Evolutionary conservation across 352 stramenopile genomes (phyloP).

Genomic region (Peronospora tabacina): DNA sequence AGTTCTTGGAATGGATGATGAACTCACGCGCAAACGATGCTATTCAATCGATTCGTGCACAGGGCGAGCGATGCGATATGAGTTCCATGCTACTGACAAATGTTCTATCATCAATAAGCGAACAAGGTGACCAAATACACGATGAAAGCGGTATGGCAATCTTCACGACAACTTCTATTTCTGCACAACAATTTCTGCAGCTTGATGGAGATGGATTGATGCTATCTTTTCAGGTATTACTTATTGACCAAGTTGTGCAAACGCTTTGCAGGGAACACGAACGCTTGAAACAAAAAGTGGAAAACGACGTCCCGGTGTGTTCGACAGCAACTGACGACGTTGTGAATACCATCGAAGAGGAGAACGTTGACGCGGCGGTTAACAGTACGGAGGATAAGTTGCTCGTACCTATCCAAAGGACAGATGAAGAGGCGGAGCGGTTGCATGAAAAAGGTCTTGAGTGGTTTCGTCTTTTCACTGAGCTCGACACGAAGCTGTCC

Average conservation of each 20-base stretch:
- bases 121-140: conserved; percentile 23
- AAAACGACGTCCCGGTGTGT: conserved; percentile 12
- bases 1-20: conserved; percentile 80
- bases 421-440: conserved; percentile 34
- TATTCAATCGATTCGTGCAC: conserved; percentile 52
- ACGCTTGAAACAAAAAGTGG: conserved; percentile 21
- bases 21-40: conserved; percentile 60
- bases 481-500: conserved; percentile 73
- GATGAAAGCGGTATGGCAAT: neutral
- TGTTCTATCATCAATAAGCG: conserved; percentile 37
- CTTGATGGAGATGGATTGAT: conserved; percentile 60
- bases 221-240: conserved; percentile 72
- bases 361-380: neutral
- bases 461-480: conserved; percentile 73
- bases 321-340: neutral
- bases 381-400: neutral
- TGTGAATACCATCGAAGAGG: conserved; percentile 10
- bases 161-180: conserved; percentile 8
- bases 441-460: conserved; percentile 72
- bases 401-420: conserved; percentile 17
- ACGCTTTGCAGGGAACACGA: conserved; percentile 49
- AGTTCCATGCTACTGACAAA: conserved; percentile 53
- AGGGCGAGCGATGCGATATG: conserved; percentile 68
- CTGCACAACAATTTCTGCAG: conserved; percentile 54
- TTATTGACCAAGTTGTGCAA: conserved; percentile 74